Base-by-base conservation (phyloP, 2,329 filamentous ascomycete species). In the Arthroderma uncinatum region DNA sequence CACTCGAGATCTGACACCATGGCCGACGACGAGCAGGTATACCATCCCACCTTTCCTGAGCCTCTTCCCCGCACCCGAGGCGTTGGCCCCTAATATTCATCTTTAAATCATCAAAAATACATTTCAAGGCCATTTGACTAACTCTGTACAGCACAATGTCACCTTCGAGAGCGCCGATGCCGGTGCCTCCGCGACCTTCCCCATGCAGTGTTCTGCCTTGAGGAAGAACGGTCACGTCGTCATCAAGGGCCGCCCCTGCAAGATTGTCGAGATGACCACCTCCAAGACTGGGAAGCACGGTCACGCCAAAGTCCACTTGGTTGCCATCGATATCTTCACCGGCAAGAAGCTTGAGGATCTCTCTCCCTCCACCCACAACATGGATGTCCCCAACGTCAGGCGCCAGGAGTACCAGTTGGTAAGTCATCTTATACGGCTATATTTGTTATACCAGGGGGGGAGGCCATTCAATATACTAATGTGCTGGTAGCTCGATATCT, bases 271-370 rank as follows among this genome's bases (percentile, higher is more conserved):
- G 74, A 98, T 98, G 94, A 95, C 90, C 68, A 98, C 93, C 81
- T 98, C 93, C 77, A 98, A 98, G 91, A 98, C 93, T 68, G 93
- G 93, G 80, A 98, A 98, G 89, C 93, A 98, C 87, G 93, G 93
- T 78, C 94, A 98, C 88, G 93, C 93, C 80, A 98, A 98, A 86
- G 93, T 98, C 76, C 92, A 98, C 80, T 81, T 98, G 70, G 87
- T 96, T 72, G 93, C 90, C 74, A 84, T 94, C 76, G 93, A 98
- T 77, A 97, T 98, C 82, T 98, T 98, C 86, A 98, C 91, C 66
- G 82, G 82, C 84, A 98, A 96, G 89, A 98, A 98, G 86, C 83
- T 95, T 66, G 93, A 98, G 82, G 94, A 98, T 81, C 85, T 98
- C 63, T 96, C 86, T 78, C 93, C 93, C 68, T 98, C 93, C 74